Evolutionary conservation across 768 basidiomycete species (phyloP), one percentile per base, ranked within the genome.

Genomic region (Trametes maxima): DNA sequence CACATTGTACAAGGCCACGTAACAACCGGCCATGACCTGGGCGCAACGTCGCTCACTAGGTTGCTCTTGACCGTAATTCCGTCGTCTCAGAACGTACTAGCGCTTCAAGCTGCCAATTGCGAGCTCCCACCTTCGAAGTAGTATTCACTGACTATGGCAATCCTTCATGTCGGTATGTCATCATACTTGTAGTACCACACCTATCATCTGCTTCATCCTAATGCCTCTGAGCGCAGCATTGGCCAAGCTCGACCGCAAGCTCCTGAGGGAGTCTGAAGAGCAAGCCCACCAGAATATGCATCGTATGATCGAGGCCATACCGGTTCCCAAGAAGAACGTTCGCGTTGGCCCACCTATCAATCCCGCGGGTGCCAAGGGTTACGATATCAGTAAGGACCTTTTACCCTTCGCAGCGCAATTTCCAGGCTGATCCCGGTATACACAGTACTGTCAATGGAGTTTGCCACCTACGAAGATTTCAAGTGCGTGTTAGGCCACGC

Each of bases 371-470:
- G 49, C 60, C 14, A 17, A 40, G 36, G 60, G 60, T 12, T 61
- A 61, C 19, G 47, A 61, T 28, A 61, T 61, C 54, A 61, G 60
- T 61, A 37, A 39, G 25, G 2, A 22, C 21, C 3, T 24, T 2
- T 3, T 37, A 2, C 37, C 21, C 2, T 22, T 19, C 1, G 45
- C 7, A 2, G 24, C 11, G 19, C 2, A 12, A 21, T n/a, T 6
- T 11, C 8, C 10, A 8, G 25, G 25, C 47, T n/a, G 13, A 49
- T 28, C 16, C 42, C 13, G 14, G 12, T 40, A 16, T 13, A 22
- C 28, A 14, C 28, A 61, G 60, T 61, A 19, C 25, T 61, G 16
- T 48, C 60, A 3, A 61, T 61, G 54, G 42, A 49, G 17, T 61
- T 61, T 40, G 60, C 54, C 7, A 44, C 14, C 1, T 40, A 48